Evolutionary conservation across 192 early-diverging fungal genomes (phyloP).

Genomic region (Entomortierella beljakovae): DNA sequence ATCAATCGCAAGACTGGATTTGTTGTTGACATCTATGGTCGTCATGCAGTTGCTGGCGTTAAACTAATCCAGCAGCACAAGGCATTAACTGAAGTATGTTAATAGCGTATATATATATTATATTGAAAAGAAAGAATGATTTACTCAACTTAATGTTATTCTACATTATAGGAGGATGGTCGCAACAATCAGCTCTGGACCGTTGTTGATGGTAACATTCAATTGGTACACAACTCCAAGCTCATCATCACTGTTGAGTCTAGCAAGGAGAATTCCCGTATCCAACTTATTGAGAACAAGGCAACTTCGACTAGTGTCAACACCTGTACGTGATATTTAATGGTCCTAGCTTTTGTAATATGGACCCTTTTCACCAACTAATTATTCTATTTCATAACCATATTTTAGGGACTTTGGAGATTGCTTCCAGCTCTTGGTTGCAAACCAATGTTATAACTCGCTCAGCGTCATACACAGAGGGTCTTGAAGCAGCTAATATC

Average conservation of each 20-base stretch:
- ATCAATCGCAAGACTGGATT: conserved; percentile 48
- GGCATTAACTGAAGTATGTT: conserved; percentile 29
- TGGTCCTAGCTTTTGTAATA: neutral
- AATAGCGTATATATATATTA: too few relatives aligned
- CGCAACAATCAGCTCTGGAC: conserved; percentile 45
- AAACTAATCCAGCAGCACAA: conserved; percentile 52
- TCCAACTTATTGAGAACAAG: conserved; percentile 50
- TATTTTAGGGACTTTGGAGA: conserved; percentile 29
- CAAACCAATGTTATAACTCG: conserved; percentile 1
- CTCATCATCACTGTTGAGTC: conserved; percentile 30
- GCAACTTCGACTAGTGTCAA: conserved; percentile 8
- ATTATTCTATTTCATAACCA: neutral
- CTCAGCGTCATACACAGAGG: conserved; percentile 12
- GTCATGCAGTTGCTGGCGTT: conserved; percentile 45
- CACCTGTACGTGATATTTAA: conserved; percentile 12
- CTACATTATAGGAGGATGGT: conserved; percentile 31
- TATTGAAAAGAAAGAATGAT: neutral
- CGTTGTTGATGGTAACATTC: conserved; percentile 41
- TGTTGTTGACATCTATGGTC: conserved; percentile 50
- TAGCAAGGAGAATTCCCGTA: conserved; percentile 43
- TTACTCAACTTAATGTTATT: neutral
- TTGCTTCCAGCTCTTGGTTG: conserved; percentile 28
- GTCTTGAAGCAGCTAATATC: conserved; percentile 27
- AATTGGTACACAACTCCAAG: conserved; percentile 36
- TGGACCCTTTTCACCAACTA: neutral